Evolutionary conservation across 345 rosid species (phyloP).

Genomic region (Zanthoxylum bungeanum): DNA sequence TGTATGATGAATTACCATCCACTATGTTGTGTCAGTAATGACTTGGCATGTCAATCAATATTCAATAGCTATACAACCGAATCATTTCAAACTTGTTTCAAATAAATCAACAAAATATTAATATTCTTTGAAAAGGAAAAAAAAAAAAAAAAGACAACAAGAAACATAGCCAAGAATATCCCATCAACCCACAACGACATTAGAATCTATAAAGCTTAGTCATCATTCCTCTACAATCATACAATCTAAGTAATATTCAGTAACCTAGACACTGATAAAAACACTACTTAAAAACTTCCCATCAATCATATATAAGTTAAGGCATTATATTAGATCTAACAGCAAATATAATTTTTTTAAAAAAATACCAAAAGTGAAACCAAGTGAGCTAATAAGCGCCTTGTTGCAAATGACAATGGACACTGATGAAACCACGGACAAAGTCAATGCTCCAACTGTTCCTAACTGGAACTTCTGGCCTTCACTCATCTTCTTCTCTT

Average conservation of each 20-base stretch:
- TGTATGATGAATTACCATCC: neutral
- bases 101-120: neutral
- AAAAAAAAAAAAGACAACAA: neutral
- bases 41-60: neutral
- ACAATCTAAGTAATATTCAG: neutral
- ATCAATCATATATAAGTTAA: neutral
- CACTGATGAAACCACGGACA: conserved; percentile 98
- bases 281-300: neutral
- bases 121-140: neutral
- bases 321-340: neutral
- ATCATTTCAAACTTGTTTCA: neutral
- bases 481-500: conserved; percentile 66
- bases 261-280: neutral
- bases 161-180: neutral
- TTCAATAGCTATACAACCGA: neutral
- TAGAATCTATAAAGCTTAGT: neutral
- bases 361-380: conserved; percentile 77
- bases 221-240: neutral
- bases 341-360: neutral
- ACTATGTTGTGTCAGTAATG: neutral
- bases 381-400: conserved; percentile 97
- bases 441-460: conserved; percentile 85
- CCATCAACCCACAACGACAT: neutral
- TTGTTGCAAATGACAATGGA: conserved; percentile 99
- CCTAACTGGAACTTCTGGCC: conserved; percentile 92